These are phyloP conservation scores for Pulveroboletus sp. DNA, from an alignment of 768 basidiomycete species.

Conservation along the genomic window DNA sequence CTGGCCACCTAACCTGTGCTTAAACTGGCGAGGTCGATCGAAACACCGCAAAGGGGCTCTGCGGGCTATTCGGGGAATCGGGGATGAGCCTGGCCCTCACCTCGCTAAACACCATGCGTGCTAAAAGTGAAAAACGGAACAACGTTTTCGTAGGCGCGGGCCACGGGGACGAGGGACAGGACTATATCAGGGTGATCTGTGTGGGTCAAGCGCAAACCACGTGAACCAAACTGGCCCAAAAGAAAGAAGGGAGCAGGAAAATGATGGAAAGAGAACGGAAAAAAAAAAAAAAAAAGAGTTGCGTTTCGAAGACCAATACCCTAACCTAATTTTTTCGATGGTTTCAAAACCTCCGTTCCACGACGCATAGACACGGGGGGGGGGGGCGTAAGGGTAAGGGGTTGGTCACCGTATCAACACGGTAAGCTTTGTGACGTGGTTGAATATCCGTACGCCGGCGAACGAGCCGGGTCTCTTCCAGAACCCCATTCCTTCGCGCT, in stretches of 20 bases:
- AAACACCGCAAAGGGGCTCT: background rate
- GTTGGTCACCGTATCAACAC: conserved; percentile 18
- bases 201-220: background rate
- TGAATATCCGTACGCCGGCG: conserved; percentile 10
- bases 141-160: no score
- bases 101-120: conserved; percentile 9
- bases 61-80: background rate
- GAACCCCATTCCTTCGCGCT: conserved; percentile 1
- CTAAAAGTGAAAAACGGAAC: no score
- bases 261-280: no score
- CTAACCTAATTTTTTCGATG: conserved; percentile 5
- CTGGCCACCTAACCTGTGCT: background rate
- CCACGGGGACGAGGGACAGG: no score
- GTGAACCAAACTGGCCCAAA: background rate
- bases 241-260: no score
- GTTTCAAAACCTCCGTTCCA: conserved; percentile 7
- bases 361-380: background rate
- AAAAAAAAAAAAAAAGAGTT: background rate
- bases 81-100: conserved; percentile 18
- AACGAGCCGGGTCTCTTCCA: background rate
- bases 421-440: conserved; percentile 18
- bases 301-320: background rate
- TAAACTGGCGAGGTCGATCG: background rate
- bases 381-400: background rate
- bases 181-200: conserved; percentile 7